phyloP scores from a whole-genome alignment of 108 stramenopile species.

The Cyclostephanos invisitatus region DNA sequence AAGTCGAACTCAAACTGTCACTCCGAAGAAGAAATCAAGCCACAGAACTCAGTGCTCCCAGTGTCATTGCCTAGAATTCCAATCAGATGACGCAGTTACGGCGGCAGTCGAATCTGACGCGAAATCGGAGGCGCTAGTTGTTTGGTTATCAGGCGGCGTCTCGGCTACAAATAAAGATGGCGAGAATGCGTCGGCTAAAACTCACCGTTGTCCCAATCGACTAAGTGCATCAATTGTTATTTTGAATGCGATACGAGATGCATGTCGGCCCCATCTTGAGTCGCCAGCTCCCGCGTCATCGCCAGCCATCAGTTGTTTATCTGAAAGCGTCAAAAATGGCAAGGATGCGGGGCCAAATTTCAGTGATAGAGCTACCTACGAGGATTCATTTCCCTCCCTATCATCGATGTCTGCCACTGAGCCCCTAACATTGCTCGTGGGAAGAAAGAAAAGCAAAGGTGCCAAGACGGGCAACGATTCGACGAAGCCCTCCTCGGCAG shows the following conservation, averaged over 20 bases:
- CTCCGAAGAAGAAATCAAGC: conserved; percentile 1
- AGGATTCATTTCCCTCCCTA: conserved; percentile 58
- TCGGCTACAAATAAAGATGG: background rate
- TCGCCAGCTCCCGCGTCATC: conserved; percentile 1
- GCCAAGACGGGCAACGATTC: conserved; percentile 2
- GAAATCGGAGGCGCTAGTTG: conserved; percentile 18
- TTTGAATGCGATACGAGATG: conserved; percentile 79
- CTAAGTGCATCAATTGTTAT: conserved; percentile 59
- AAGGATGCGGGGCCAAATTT: background rate
- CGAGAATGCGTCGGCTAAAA: background rate
- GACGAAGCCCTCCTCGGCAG: background rate
- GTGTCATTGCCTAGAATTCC: conserved; percentile 30
- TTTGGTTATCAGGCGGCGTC: conserved; percentile 29
- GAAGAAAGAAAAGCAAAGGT: conserved; percentile 35
- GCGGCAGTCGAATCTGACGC: conserved; percentile 44
- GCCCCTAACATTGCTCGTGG: conserved; percentile 32
- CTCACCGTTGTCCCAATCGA: conserved; percentile 19
- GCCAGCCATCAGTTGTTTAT: conserved; percentile 5
- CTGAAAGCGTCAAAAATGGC: background rate
- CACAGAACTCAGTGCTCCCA: conserved; percentile 4
- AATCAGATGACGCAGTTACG: conserved; percentile 26
- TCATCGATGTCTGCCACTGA: conserved; percentile 18
- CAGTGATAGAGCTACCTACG: conserved; percentile 27
- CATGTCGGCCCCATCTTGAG: conserved; percentile 66
- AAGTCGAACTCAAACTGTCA: background rate